Conservation (phyloP, 2,329 filamentous ascomycete genomes). For the Lizonia empirigonia region DNA sequence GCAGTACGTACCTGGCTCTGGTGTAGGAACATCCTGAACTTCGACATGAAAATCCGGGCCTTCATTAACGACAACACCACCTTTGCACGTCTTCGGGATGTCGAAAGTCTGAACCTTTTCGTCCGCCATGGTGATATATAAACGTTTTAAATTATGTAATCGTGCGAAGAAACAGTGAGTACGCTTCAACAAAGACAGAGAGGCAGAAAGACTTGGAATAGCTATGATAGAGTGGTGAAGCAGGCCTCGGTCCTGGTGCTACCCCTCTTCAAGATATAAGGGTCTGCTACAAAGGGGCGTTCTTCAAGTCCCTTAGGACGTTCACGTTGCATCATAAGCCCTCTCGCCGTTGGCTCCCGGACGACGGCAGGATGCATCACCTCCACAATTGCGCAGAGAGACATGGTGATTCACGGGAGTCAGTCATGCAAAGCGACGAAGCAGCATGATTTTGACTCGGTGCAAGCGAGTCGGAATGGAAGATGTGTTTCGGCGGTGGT, state of each 20-base stretch:
- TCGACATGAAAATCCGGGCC: conserved; percentile 57
- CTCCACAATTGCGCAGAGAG: conserved; percentile 2
- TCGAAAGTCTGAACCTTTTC: conserved; percentile 40
- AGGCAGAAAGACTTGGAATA: conserved; percentile 2
- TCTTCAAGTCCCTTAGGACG: not conserved
- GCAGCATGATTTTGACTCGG: conserved; percentile 2
- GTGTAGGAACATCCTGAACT: conserved; percentile 55
- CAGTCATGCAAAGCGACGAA: not conserved
- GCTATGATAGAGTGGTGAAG: conserved; percentile 4
- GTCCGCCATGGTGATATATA: conserved; percentile 32
- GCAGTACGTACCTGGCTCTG: conserved; percentile 50
- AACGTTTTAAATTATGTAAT: too few species aligned
- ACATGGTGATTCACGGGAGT: not conserved
- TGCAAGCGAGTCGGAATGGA: conserved; percentile 1
- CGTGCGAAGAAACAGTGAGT: too few species aligned
- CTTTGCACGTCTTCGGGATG: conserved; percentile 58
- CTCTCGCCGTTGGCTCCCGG: conserved; percentile 5
- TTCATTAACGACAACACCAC: conserved; percentile 59
- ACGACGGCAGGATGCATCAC: not conserved
- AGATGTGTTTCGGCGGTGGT: not conserved
- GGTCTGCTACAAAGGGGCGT: not conserved
- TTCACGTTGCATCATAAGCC: not conserved
- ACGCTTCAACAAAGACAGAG: not conserved
- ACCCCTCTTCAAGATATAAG: conserved; percentile 13
- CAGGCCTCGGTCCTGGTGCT: conserved; percentile 14